These are phyloP conservation scores for Anisodus acutangulus DNA, from an alignment of 257 asterid species.

Conservation along the genomic window DNA sequence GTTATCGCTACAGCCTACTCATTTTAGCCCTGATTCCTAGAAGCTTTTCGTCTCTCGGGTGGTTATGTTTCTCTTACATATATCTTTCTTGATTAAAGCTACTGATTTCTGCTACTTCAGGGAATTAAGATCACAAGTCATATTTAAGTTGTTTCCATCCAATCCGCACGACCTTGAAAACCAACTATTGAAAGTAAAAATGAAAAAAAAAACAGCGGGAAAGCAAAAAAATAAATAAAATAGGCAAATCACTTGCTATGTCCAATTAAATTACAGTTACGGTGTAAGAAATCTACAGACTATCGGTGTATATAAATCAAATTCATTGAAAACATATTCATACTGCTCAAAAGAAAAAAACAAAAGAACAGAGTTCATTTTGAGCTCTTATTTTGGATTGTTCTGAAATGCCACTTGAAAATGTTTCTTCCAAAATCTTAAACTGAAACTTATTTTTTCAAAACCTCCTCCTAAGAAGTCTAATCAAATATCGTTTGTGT, in stretches of 20 bases:
- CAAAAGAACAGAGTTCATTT: background rate
- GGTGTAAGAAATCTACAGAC: background rate
- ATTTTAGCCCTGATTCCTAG: background rate
- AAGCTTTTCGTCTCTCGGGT: background rate
- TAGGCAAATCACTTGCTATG: background rate
- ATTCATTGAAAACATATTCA: background rate
- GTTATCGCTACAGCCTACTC: background rate
- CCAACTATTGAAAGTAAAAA: background rate
- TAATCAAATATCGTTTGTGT: no score
- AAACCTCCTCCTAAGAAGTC: background rate
- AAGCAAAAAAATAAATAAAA: background rate
- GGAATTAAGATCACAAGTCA: background rate
- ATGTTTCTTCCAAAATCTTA: background rate
- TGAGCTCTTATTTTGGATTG: conserved; percentile 12
- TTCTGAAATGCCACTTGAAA: background rate
- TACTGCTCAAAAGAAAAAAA: background rate
- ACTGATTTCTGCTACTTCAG: background rate
- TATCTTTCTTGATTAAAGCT: background rate
- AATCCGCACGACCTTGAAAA: background rate
- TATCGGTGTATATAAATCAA: background rate
- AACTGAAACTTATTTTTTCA: background rate
- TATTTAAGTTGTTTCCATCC: background rate
- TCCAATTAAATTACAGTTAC: background rate
- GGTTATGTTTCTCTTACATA: background rate
- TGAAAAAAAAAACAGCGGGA: background rate